A percentile compares a stretch with the other conserved stretches of the same genome.
Conservation (phyloP, 2,329 filamentous ascomycete species). For the Rhinocladiella mackenziei region DNA sequence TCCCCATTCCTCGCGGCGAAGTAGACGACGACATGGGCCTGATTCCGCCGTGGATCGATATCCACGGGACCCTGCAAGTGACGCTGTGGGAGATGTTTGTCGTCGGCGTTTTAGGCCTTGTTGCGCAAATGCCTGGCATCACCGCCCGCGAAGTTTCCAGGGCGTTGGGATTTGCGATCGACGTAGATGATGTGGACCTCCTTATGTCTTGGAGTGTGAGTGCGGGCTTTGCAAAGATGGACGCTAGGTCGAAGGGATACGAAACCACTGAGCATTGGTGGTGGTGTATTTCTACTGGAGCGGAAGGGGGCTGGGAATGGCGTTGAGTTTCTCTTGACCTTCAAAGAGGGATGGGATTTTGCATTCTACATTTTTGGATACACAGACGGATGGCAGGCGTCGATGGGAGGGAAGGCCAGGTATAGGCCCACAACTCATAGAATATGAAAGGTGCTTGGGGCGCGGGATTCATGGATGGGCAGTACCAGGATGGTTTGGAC, state of each 20-base stretch:
- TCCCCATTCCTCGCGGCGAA: conserved; percentile 32
- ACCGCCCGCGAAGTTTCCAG: conserved; percentile 34
- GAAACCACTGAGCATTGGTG: conserved; percentile 42
- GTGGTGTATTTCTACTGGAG: conserved; percentile 33
- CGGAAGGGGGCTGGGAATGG: background rate
- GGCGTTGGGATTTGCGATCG: conserved; percentile 14
- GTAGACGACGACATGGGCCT: conserved; percentile 26
- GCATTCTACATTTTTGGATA: too few species aligned
- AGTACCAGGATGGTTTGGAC: too few species aligned
- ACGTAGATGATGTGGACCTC: conserved; percentile 14
- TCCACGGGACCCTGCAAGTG: conserved; percentile 40
- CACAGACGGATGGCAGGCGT: too few species aligned
- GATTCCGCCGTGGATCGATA: conserved; percentile 49
- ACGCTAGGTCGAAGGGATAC: conserved; percentile 31
- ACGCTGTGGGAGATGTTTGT: conserved; percentile 43
- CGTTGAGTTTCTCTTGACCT: too few species aligned
- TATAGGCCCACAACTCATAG: too few species aligned
- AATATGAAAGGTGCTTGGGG: too few species aligned
- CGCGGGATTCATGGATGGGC: too few species aligned
- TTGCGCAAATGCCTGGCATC: conserved; percentile 42
- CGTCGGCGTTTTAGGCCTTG: conserved; percentile 40
- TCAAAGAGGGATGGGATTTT: too few species aligned
- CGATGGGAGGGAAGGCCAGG: too few species aligned
- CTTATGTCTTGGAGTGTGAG: conserved; percentile 17
- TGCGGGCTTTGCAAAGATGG: conserved; percentile 19